Evolutionary conservation across 73 alveolate species (phyloP), one percentile per base, ranked within the genome.

Genomic region (Paramecium biaurelia): DNA sequence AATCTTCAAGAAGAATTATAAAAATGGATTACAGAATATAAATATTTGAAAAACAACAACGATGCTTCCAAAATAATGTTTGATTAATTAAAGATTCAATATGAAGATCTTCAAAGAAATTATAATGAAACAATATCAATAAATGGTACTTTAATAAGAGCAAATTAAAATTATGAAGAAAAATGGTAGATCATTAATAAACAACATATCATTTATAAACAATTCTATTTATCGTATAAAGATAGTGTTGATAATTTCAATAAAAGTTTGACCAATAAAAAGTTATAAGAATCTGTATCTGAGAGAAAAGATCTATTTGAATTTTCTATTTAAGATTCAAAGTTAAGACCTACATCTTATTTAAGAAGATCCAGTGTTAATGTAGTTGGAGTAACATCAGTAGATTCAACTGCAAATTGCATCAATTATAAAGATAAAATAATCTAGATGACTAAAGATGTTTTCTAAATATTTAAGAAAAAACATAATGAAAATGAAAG

Each of bases 11-110:
- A 72, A 18, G 86, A 72, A 34, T 7, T 72, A 14, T 38, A 15
- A 35, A 72, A 72, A 18, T 72, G 86, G 86, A 72, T 72, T 12
- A 35, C 38, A 34, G 86, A 72, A 72, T 72, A 72, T 72, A 72
- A 72, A 20, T 23, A 72, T 35, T 37, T 72, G 20, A 72, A 72
- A 21, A 72, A 72, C 10, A 35, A 72, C 7, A 35, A 72, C 14
- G 86, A 72, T 34, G 86, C 86, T 10, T 35, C 24, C 0, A 72
- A 72, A n/a, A 14, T 72, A 30, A 12, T 72, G 9, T 21, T 12
- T 30, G 58, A 72, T 14, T 38, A 72, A 20, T 72, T 72, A 5
- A 72, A 35, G 18, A 34, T 72, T 35, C 20, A 72, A 72, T 35
- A 12, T 35, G 86, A 72, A n/a, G 86, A 72, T 35, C 11, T 35